Evolutionary conservation across 345 rosid genomes (phyloP).

Genomic region (Eucalyptus globulus): DNA sequence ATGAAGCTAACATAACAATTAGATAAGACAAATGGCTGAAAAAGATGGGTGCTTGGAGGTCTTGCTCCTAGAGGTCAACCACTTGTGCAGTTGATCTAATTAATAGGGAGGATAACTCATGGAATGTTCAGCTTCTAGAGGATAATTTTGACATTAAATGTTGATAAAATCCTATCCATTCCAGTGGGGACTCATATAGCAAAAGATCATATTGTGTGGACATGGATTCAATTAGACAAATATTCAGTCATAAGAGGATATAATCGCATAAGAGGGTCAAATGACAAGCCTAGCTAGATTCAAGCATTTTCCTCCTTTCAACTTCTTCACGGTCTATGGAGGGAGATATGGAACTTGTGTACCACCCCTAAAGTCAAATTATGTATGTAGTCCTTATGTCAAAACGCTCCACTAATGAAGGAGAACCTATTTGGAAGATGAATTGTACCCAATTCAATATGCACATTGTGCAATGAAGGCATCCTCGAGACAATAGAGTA

Average conservation of each 20-base stretch:
- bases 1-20: not conserved
- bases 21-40: not conserved
- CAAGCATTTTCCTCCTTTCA: not conserved
- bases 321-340: not conserved
- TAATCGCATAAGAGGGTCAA: too few species aligned
- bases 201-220: not conserved
- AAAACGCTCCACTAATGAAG: too few species aligned
- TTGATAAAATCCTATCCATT: not conserved
- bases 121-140: not conserved
- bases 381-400: too few species aligned
- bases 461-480: too few species aligned
- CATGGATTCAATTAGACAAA: not conserved
- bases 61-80: not conserved
- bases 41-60: not conserved
- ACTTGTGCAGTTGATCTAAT: not conserved
- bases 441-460: too few species aligned
- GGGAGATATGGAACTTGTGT: too few species aligned
- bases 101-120: not conserved
- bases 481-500: not conserved
- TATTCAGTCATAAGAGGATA: not conserved
- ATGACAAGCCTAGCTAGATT: not conserved
- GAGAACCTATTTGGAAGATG: too few species aligned
- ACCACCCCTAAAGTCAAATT: too few species aligned
- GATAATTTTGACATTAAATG: not conserved
- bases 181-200: not conserved